A percentile compares a stretch with the other conserved stretches of the same genome.
Conservation (phyloP, 1,284 basidiomycete genomes). For the Leucoagaricus sp. region DNA sequence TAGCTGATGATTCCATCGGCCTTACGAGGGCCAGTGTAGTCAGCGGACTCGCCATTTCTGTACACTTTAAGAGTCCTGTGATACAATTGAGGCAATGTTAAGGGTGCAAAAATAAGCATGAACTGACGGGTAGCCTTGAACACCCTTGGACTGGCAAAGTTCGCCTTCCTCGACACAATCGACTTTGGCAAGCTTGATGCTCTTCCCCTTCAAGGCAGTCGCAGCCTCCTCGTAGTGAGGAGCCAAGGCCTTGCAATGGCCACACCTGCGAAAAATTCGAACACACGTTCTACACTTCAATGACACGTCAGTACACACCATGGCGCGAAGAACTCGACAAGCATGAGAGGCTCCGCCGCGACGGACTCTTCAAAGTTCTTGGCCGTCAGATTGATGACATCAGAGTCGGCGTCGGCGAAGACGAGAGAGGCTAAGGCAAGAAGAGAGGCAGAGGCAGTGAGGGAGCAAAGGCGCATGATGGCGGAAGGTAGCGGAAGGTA, state of each 20-base stretch:
- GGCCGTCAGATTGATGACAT: conserved; percentile 79
- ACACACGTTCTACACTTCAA: background rate
- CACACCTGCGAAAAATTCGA: conserved; percentile 56
- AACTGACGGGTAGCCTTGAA: conserved; percentile 91
- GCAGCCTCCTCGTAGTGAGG: conserved; percentile 97
- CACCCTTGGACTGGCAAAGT: conserved; percentile 81
- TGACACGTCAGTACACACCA: conserved; percentile 52
- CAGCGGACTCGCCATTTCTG: conserved; percentile 76
- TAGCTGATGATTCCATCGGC: conserved; percentile 97
- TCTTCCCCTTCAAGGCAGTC: conserved; percentile 85
- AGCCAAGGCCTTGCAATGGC: conserved; percentile 90
- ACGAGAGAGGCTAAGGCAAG: conserved; percentile 59
- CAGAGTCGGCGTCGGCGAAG: conserved; percentile 64
- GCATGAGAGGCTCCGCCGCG: conserved; percentile 72
- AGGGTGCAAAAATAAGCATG: background rate
- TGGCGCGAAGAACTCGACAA: conserved; percentile 96
- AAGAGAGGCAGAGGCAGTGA: conserved; percentile 45
- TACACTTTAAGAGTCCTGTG: conserved; percentile 86
- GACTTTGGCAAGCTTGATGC: conserved; percentile 94
- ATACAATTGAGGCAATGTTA: conserved; percentile 12
- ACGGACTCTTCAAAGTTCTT: conserved; percentile 75
- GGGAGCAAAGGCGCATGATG: conserved; percentile 66
- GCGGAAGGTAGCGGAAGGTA: conserved; percentile 27
- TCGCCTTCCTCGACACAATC: conserved; percentile 92
- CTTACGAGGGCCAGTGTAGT: conserved; percentile 90